A percentile compares a stretch with the other conserved stretches of the same genome.
Conservation (phyloP, 2,329 filamentous ascomycete genomes). For the Xylariaceae sp. region DNA sequence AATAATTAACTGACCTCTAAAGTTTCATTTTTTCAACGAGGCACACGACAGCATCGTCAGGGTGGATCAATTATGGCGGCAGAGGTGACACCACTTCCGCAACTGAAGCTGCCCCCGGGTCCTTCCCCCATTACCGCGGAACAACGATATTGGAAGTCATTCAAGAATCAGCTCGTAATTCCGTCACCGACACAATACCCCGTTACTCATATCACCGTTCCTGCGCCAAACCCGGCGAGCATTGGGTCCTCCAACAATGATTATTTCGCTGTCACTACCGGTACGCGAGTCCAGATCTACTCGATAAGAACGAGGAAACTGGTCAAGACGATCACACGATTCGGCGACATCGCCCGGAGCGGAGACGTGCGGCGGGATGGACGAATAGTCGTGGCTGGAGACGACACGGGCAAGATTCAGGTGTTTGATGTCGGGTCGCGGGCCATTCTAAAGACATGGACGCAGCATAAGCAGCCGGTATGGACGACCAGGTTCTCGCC, state of each 20-base stretch:
- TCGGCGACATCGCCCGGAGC: conserved; percentile 87
- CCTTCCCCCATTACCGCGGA: conserved; percentile 85
- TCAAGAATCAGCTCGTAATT: conserved; percentile 87
- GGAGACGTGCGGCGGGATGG: conserved; percentile 89
- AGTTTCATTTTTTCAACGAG: conserved; percentile 13
- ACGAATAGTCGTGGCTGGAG: conserved; percentile 84
- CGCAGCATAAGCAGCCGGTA: conserved; percentile 89
- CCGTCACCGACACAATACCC: conserved; percentile 89
- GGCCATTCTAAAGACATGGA: conserved; percentile 94
- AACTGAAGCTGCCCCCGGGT: conserved; percentile 80
- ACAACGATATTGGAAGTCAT: conserved; percentile 94
- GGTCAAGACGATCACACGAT: conserved; percentile 90
- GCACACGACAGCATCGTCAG: conserved; percentile 17
- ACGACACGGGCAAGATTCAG: conserved; percentile 89
- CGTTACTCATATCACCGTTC: conserved; percentile 86
- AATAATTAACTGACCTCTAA: conserved; percentile 16
- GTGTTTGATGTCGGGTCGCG: conserved; percentile 89
- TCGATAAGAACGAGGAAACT: conserved; percentile 89
- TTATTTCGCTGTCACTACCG: conserved; percentile 91
- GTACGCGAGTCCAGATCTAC: conserved; percentile 90
- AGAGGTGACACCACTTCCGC: conserved; percentile 77
- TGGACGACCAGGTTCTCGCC: conserved; percentile 94
- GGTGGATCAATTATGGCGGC: conserved; percentile 69
- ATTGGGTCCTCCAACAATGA: conserved; percentile 59
- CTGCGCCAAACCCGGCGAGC: conserved; percentile 48